Base-by-base conservation (phyloP, 139 green algal species). In the Deuterostichococcus epilithicus region DNA sequence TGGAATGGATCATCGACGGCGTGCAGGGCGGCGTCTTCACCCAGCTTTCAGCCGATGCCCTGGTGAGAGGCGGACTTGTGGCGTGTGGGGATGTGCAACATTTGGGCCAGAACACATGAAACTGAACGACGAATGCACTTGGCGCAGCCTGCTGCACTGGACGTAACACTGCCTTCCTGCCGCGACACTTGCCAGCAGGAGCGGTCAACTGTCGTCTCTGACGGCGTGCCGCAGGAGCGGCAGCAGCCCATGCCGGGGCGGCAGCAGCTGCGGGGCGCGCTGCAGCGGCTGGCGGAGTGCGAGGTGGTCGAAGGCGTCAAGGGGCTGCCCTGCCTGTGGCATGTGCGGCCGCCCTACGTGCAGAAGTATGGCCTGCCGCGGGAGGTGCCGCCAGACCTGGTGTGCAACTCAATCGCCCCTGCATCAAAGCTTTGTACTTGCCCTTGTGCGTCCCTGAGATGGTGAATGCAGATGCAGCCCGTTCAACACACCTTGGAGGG, bases 271-370 rank as follows among this genome's bases (percentile, higher is more conserved):
- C 39, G 33, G 2, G 28, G 47, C 10, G 63, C 1, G 42, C 52
- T 59, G 38, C 76, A 77, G 74, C 34, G 34, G 20, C 59, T 68
- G 34, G 44, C 42, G 0, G 26, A 75, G 32, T 59, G 60, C 52
- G 52, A 63, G 52, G 13, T 23, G 30, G 37, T 60, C 42, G 70
- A 85, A 72, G 81, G 80, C 28, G 84, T 88, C 13, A 77, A 77
- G 3, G 84, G 77, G 13, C 30, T 88, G 26, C 60, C 45, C 13
- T 84, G 80, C 47, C 39, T 88, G 33, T 88, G 84, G 84, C 59
- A 70, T 1, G 77, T 72, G 34, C 58, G 70, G 22, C 65, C 78
- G 1, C 68, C 80, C 34, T 80, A 52, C 26, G 5, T 42, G 15
- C 58, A 75, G 35, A 59, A 60, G 39, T 68, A 80, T 58, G 77